These are phyloP conservation scores for Amylocystis lapponica DNA, from an alignment of 768 basidiomycete genomes.

Conservation along the genomic window DNA sequence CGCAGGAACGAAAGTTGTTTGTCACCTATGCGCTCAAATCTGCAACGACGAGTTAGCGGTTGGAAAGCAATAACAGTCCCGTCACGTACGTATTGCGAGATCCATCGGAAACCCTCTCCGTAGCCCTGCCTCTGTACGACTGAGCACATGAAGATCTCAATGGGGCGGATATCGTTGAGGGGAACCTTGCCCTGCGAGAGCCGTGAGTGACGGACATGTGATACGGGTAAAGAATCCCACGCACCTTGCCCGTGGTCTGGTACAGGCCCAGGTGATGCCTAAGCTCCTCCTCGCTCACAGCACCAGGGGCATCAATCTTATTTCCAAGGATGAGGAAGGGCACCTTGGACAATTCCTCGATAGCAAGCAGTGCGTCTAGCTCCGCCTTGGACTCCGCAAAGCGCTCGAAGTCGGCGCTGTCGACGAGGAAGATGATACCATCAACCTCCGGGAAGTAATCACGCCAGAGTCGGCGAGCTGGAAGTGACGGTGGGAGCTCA, in stretches of 20 bases:
- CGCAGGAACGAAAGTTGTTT: too few species aligned
- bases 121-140: constrained; percentile 99
- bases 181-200: constrained; percentile 85
- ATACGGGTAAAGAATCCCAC: constrained; percentile 12
- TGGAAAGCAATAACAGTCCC: neutral
- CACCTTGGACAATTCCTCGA: constrained; percentile 92
- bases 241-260: constrained; percentile 98
- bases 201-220: constrained; percentile 1
- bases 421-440: constrained; percentile 97
- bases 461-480: constrained; percentile 96
- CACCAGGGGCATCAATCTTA: constrained; percentile 98
- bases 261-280: constrained; percentile 93
- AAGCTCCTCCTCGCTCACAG: constrained; percentile 96
- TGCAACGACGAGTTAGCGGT: constrained; percentile 3
- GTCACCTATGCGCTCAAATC: too few species aligned
- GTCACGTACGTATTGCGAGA: constrained; percentile 87
- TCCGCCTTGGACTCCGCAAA: constrained; percentile 97
- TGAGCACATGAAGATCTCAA: constrained; percentile 99
- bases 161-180: constrained; percentile 92
- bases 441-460: constrained; percentile 99
- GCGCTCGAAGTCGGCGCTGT: constrained; percentile 94
- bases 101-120: constrained; percentile 97
- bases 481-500: neutral
- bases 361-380: constrained; percentile 85
- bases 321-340: constrained; percentile 98